A percentile compares a stretch with the other conserved stretches of the same genome.
Conservation (phyloP, 805 yeast genomes). For the Saccharomycopsis fibuligera region DNA sequence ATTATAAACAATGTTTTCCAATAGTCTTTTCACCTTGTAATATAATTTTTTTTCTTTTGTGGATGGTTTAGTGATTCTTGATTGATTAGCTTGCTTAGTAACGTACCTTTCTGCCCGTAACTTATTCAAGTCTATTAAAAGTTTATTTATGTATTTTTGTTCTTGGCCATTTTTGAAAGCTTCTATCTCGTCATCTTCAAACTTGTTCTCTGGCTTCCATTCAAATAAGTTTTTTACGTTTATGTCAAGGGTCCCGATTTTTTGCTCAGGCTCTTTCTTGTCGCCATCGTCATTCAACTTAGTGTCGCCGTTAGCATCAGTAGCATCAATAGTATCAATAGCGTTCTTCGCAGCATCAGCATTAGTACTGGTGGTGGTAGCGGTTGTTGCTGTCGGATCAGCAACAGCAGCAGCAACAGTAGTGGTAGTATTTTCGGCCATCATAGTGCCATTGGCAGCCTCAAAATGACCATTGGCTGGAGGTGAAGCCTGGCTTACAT, state of each 20-base stretch:
- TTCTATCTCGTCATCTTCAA: slow-evolving; percentile 47
- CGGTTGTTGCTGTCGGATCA: slow-evolving; percentile 3
- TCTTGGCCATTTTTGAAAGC: slow-evolving; percentile 38
- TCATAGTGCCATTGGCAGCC: slow-evolving; percentile 10
- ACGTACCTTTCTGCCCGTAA: slow-evolving; percentile 42
- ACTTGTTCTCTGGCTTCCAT: slow-evolving; percentile 44
- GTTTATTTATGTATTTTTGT: slow-evolving; percentile 36
- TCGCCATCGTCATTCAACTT: neutral
- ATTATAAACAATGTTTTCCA: slow-evolving; percentile 38
- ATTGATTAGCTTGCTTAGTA: slow-evolving; percentile 20
- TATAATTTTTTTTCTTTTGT: slow-evolving; percentile 37
- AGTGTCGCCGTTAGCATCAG: neutral
- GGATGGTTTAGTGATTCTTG: slow-evolving; percentile 33
- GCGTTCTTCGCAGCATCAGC: neutral
- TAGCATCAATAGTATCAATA: neutral
- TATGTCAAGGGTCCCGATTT: slow-evolving; percentile 23
- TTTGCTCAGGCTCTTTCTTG: slow-evolving; percentile 9
- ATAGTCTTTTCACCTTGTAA: slow-evolving; percentile 37
- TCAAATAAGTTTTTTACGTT: slow-evolving; percentile 37
- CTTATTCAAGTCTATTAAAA: slow-evolving; percentile 43
- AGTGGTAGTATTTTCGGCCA: slow-evolving; percentile 2
- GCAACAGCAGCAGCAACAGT: slow-evolving; percentile 1
- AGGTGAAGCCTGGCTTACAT: neutral
- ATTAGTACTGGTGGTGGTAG: neutral
- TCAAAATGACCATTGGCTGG: neutral